Percentiles rank a stretch among this genome's conserved stretches.
phyloP scores from a whole-genome alignment of 140 eudicot genomes.

The Bidens hawaiensis region DNA sequence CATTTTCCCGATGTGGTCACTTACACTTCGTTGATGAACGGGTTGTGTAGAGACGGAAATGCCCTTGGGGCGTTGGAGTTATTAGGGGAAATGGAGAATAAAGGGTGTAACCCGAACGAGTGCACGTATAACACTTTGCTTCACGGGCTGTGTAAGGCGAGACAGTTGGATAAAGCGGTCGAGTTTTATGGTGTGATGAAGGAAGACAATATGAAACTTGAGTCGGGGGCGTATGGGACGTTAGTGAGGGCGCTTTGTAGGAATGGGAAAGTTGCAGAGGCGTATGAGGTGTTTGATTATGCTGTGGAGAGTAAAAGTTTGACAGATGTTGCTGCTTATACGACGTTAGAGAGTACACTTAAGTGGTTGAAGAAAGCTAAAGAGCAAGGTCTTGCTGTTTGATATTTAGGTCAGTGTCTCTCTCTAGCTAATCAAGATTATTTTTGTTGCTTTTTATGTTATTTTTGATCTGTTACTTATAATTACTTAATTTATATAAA shows the following conservation, averaged over 20 bases:
- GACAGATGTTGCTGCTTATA: conserved; percentile 72
- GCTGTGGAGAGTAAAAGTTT: conserved; percentile 88
- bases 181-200: conserved; percentile 66
- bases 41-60: conserved; percentile 86
- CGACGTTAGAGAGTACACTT: conserved; percentile 75
- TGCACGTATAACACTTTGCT: conserved; percentile 91
- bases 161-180: conserved; percentile 55
- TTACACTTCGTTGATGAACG: conserved; percentile 94
- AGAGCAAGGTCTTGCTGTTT: conserved; percentile 77
- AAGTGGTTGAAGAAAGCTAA: conserved; percentile 92
- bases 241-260: conserved; percentile 80
- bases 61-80: conserved; percentile 64
- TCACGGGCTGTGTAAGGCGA: conserved; percentile 80
- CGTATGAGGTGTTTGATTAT: conserved; percentile 91
- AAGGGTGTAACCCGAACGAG: conserved; percentile 78
- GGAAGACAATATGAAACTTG: conserved; percentile 58
- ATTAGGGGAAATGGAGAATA: conserved; percentile 67
- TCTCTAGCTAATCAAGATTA: conserved; percentile 17
- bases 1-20: conserved; percentile 82
- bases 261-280: conserved; percentile 76
- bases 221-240: conserved; percentile 78
- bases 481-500: conserved; percentile 4
- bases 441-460: background rate
- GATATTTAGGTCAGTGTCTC: conserved; percentile 14
- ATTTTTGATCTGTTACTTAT: background rate